A percentile compares a stretch with the other conserved stretches of the same genome.
phyloP scores from a whole-genome alignment of 495 filamentous ascomycete species.

The Pseudevernia furfuracea region DNA sequence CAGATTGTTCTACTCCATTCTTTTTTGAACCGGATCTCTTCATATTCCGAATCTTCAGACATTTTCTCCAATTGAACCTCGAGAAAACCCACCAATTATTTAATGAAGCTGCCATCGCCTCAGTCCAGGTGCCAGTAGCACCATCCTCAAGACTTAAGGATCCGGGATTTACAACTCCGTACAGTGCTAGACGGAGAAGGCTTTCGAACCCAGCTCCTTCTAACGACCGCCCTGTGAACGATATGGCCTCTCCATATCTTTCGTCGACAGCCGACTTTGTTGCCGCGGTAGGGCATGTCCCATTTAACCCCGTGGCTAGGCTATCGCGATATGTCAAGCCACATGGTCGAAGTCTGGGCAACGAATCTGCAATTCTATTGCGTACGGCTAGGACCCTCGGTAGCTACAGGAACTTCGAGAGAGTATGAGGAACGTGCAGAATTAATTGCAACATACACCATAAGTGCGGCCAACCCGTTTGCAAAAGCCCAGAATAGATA shows the following conservation, averaged over 20 bases:
- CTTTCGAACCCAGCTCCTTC: not conserved
- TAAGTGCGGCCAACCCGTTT: slow-evolving; percentile 77
- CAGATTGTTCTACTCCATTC: no score
- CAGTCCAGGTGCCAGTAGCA: not conserved
- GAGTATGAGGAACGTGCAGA: slow-evolving; percentile 56
- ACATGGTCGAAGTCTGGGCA: slow-evolving; percentile 88
- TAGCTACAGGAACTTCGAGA: slow-evolving; percentile 43
- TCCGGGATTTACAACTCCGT: not conserved
- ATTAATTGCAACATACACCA: slow-evolving; percentile 67
- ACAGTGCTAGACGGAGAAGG: no score
- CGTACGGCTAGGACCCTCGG: slow-evolving; percentile 67
- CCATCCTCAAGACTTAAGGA: not conserved
- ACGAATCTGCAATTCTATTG: slow-evolving; percentile 70
- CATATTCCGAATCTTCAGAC: no score
- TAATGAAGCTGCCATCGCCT: no score
- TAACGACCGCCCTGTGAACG: slow-evolving; percentile 16
- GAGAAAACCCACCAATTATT: no score
- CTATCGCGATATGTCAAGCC: no score
- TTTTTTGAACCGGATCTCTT: no score
- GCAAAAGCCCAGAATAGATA: slow-evolving; percentile 68
- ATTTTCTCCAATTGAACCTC: no score
- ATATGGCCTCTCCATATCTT: slow-evolving; percentile 56
- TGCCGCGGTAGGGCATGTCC: no score
- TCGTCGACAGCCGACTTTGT: no score
- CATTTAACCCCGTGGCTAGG: no score